Evolutionary conservation across 2,329 filamentous ascomycete species (phyloP).

Genomic region (Verticillium tricorpus): DNA sequence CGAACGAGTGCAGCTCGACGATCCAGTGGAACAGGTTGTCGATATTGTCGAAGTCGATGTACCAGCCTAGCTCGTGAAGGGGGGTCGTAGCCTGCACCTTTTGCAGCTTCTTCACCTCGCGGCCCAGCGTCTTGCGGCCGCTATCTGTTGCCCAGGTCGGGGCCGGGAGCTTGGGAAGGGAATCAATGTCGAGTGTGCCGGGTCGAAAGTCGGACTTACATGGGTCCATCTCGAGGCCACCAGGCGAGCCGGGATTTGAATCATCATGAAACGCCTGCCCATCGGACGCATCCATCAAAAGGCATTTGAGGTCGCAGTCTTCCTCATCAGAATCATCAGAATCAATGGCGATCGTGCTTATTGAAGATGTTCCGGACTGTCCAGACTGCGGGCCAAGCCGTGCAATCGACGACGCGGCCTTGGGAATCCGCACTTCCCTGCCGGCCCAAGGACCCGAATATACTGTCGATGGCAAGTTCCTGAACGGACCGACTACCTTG

Average conservation of each 20-base stretch:
- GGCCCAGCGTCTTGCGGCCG: slow-evolving; percentile 59
- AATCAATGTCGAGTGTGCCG: slow-evolving; percentile 56
- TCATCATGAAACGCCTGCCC: background rate
- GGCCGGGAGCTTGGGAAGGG: slow-evolving; percentile 59
- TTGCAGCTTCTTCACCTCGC: slow-evolving; percentile 60
- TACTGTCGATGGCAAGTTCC: background rate
- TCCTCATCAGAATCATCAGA: background rate
- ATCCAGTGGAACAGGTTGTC: slow-evolving; percentile 88
- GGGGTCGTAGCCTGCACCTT: slow-evolving; percentile 58
- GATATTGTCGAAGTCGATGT: slow-evolving; percentile 63
- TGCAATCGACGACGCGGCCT: background rate
- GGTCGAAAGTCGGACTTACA: slow-evolving; percentile 53
- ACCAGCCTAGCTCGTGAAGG: slow-evolving; percentile 73
- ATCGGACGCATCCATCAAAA: background rate
- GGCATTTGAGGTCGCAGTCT: background rate
- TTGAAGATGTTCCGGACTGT: background rate
- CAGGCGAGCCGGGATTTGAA: background rate
- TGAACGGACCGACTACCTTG: background rate
- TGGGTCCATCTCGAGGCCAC: slow-evolving; percentile 1
- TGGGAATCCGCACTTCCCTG: background rate
- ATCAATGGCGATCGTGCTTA: background rate
- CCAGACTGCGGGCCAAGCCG: background rate
- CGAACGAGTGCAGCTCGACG: slow-evolving; percentile 82
- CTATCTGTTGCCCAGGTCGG: slow-evolving; percentile 60
- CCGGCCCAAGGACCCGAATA: background rate